Base-by-base conservation (phyloP, 228 moss, liverwort and hornwort species). In the Sphagnum magellanicum region DNA sequence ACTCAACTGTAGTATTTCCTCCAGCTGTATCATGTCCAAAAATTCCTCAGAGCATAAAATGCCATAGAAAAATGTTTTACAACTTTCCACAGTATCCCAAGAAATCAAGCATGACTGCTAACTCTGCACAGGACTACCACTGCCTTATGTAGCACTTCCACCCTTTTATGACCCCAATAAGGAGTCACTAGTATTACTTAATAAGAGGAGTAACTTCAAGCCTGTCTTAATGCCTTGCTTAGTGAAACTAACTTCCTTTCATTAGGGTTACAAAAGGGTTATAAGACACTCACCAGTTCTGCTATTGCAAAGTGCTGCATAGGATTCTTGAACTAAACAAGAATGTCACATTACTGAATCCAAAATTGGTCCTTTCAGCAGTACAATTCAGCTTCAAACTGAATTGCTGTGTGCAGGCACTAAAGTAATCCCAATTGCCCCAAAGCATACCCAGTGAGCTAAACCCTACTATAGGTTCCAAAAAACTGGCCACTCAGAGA, bases 1-100 rank as follows among this genome's bases (percentile, higher is more conserved):
- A 51, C 79, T 76, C n/a, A 79, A 61, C 63, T 71, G 67, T 66
- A 83, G 65, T 32, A 79, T 79, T 63, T 79, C 79, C 51, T 57
- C 65, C 55, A 55, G 55, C 55, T 55, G 55, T 12, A 55, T 8
- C 12, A 55, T 32, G 32, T 32, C 32, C 32, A 32, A 32, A 32
- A 32, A 32, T 32, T 32, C 32, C 32, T 32, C 32, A 32, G 32
- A 32, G 32, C 32, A 32, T 32, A 32, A 32, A 32, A 32, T 32
- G 32, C 32, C 1, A 32, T 32, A 32, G 32, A 32, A 32, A 32
- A 32, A 2, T 32, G 32, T 32, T 32, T 32, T 32, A 32, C 32
- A 32, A 32, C 32, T 32, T 32, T 32, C 32, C 32, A 32, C 32
- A 32, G 32, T 32, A 55, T 12, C 8, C 12, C 8, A 55, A 12